These are phyloP conservation scores for Teratosphaeria zuluensis DNA, from an alignment of 2,329 filamentous ascomycete species.

Conservation along the genomic window DNA sequence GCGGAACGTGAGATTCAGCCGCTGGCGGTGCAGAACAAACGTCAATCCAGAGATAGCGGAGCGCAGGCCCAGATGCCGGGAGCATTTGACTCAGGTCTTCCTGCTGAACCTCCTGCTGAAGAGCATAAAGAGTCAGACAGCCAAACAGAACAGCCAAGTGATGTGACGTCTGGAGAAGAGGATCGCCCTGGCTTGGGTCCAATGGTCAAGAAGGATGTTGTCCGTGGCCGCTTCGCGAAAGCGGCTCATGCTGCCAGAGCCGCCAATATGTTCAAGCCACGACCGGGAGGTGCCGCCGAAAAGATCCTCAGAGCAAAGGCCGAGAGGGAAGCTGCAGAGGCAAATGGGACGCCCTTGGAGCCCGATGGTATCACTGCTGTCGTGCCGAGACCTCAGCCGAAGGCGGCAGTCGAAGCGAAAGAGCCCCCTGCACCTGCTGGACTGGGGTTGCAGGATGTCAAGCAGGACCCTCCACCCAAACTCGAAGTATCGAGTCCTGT, in stretches of 20 bases:
- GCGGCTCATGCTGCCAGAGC: conserved; percentile 52
- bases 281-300: conserved; percentile 77
- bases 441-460: background rate
- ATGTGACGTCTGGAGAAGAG: conserved; percentile 32
- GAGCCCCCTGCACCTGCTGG: conserved; percentile 1
- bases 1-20: background rate
- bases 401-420: background rate
- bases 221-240: conserved; percentile 66
- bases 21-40: conserved; percentile 2
- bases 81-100: conserved; percentile 1
- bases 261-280: conserved; percentile 69
- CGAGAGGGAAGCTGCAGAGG: conserved; percentile 43
- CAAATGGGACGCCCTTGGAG: conserved; percentile 36
- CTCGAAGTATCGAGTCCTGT: conserved; percentile 9
- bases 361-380: conserved; percentile 86
- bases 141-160: conserved; percentile 6
- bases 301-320: conserved; percentile 50
- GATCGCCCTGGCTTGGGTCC: conserved; percentile 72
- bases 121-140: conserved; percentile 19
- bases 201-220: conserved; percentile 77
- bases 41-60: background rate
- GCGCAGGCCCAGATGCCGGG: conserved; percentile 4
- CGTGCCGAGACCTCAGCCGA: conserved; percentile 59
- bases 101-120: conserved; percentile 10
- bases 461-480: conserved; percentile 6